Base-by-base conservation (phyloP, 1,284 basidiomycete genomes). In the Melampsora larici-populina region DNA sequence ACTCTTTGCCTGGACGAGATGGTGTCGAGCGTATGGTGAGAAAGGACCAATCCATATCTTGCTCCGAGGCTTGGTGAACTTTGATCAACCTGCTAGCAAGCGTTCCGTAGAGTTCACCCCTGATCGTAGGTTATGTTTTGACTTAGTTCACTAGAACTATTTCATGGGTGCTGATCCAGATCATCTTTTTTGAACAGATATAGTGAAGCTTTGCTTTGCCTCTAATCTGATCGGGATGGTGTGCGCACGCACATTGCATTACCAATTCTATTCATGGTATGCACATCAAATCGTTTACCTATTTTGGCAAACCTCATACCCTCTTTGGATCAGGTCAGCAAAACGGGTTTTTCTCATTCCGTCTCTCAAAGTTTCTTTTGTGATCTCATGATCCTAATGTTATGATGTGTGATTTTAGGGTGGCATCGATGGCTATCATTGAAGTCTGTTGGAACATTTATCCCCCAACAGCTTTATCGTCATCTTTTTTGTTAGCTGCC, bases 251-350 rank as follows among this genome's bases (percentile, higher is more conserved):
- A 97, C 94, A 18, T 85, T 99, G 73, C 96, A 99, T 84, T 99
- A 98, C 84, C 96, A 99, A 82, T 99, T 99, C 85, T 97, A 97
- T 84, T 90, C 92, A 5, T 99, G 96, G 97, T 98, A 98, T 84
- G 93, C 92, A 15, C 91, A 94, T 80, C 93, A 96, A 81, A 84
- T 97, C n/a, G 93, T 94, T 0, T 89, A 96, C 81, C 85, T 99
- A 33, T 85, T 89, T 6, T 94, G 90, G 88, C 88, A 89, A 81
- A 90, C 91, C 4, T 86, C 84, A 73, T 91, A 89, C 82, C 90
- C 89, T 29, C 64, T 88, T 21, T 48, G 85, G 31, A 8, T 90
- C 26, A 90, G 89, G 92, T 93, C 81, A 82, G 88, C 84, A n/a
- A 31, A 8, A 36, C 13, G 1, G 1, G 29, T 26, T 60, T 49